Conservation (phyloP, 257 asterid species). For the Penstemon newberryi region DNA sequence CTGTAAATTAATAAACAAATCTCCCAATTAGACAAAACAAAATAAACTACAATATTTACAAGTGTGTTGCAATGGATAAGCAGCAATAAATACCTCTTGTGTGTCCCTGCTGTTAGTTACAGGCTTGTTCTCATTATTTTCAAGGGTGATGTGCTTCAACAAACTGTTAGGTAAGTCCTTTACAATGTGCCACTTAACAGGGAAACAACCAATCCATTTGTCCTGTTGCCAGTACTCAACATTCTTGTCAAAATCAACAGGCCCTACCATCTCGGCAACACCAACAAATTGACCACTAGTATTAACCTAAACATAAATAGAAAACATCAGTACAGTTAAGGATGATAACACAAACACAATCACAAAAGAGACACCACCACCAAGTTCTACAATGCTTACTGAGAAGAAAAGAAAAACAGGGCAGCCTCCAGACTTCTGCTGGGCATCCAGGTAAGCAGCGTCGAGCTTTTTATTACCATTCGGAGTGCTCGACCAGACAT, state of each 20-base stretch:
- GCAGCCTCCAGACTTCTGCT: conserved; percentile 40
- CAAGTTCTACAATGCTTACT: conserved; percentile 32
- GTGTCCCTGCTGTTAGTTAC: conserved; percentile 73
- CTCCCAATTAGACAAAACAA: neutral
- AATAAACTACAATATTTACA: neutral
- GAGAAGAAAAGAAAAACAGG: conserved; percentile 67
- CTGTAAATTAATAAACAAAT: neutral
- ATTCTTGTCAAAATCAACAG: conserved; percentile 64
- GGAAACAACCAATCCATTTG: conserved; percentile 79
- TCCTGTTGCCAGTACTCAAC: conserved; percentile 80
- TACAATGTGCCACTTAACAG: conserved; percentile 76
- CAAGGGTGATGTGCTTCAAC: conserved; percentile 60
- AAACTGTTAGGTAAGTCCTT: conserved; percentile 64
- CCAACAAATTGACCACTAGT: conserved; percentile 75
- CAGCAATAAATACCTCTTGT: conserved; percentile 52
- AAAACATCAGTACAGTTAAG: conserved; percentile 1
- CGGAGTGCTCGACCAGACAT: conserved; percentile 60
- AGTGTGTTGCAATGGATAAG: neutral
- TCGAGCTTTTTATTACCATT: conserved; percentile 67
- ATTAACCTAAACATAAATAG: conserved; percentile 47
- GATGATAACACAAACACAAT: neutral
- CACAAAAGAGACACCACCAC: neutral
- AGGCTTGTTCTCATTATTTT: conserved; percentile 63
- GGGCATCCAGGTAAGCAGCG: conserved; percentile 47
- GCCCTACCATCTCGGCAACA: conserved; percentile 71